A percentile compares a stretch with the other conserved stretches of the same genome.
Conservation (phyloP, 2,329 filamentous ascomycete genomes). For the Hyphodiscus sp. region DNA sequence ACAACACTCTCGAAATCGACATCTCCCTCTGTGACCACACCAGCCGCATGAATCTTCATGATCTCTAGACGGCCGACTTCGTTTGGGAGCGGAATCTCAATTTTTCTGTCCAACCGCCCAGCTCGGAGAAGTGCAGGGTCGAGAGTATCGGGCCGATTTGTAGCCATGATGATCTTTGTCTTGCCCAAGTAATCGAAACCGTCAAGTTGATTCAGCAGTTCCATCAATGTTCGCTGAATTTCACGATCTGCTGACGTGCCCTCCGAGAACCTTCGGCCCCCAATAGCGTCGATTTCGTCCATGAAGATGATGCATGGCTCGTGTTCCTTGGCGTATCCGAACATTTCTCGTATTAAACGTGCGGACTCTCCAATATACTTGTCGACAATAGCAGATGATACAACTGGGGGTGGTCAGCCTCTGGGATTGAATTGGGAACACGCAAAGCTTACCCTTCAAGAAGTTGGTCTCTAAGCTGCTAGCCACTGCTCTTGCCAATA, state of each 20-base stretch:
- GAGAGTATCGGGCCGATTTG: conserved; percentile 92
- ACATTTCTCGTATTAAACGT: conserved; percentile 97
- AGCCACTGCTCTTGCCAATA: conserved; percentile 88
- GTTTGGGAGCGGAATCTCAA: conserved; percentile 95
- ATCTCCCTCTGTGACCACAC: conserved; percentile 85
- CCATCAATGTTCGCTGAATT: conserved; percentile 97
- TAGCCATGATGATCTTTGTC: conserved; percentile 99
- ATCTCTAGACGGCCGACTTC: conserved; percentile 95
- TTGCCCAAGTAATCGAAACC: conserved; percentile 99
- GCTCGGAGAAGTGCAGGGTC: conserved; percentile 90
- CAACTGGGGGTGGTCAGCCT: conserved; percentile 51
- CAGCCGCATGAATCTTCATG: conserved; percentile 89
- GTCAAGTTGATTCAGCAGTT: conserved; percentile 95
- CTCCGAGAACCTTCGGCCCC: conserved; percentile 91
- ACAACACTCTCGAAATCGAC: conserved; percentile 99
- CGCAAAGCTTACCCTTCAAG: conserved; percentile 67
- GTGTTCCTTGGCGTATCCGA: conserved; percentile 98
- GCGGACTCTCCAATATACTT: conserved; percentile 99
- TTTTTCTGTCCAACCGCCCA: conserved; percentile 91
- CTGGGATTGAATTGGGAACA: conserved; percentile 5
- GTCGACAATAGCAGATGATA: conserved; percentile 97
- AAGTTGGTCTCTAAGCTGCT: conserved; percentile 98
- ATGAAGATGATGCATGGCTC: conserved; percentile 99
- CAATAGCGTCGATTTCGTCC: conserved; percentile 99
- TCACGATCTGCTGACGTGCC: conserved; percentile 96